phyloP scores from a whole-genome alignment of 1,284 basidiomycete species.

The Mixia osmundae region DNA sequence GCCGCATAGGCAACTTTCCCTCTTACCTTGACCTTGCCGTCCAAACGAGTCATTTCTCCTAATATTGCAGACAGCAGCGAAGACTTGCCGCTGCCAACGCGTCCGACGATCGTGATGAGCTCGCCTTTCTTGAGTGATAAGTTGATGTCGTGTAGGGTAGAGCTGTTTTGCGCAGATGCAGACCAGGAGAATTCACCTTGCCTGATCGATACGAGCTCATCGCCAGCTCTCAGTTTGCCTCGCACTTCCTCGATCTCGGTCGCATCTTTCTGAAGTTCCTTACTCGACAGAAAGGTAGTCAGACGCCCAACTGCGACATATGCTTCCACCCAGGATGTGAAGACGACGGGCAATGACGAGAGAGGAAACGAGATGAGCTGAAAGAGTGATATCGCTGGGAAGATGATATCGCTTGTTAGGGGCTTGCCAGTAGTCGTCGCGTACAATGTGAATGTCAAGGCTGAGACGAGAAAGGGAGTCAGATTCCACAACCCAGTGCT shows the following conservation, averaged over 20 bases:
- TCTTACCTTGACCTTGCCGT: slow-evolving; percentile 44
- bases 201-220: slow-evolving; percentile 37
- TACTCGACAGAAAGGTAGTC: slow-evolving; percentile 46
- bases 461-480: slow-evolving; percentile 41
- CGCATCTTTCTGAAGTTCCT: slow-evolving; percentile 57
- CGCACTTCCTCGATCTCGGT: slow-evolving; percentile 29
- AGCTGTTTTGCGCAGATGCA: slow-evolving; percentile 6
- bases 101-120: slow-evolving; percentile 59
- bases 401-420: slow-evolving; percentile 72
- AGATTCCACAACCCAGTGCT: slow-evolving; percentile 25
- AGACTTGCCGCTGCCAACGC: slow-evolving; percentile 72
- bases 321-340: slow-evolving; percentile 57
- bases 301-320: slow-evolving; percentile 63
- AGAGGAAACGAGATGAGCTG: slow-evolving; percentile 73
- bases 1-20: slow-evolving; percentile 65
- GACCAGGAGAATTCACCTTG: slow-evolving; percentile 24
- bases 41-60: slow-evolving; percentile 61
- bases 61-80: slow-evolving; percentile 35
- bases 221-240: slow-evolving; percentile 30
- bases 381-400: slow-evolving; percentile 82
- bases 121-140: slow-evolving; percentile 41
- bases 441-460: slow-evolving; percentile 65
- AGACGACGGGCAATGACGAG: slow-evolving; percentile 26
- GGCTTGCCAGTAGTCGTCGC: slow-evolving; percentile 42
- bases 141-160: slow-evolving; percentile 28